These are phyloP conservation scores for Corchorus olitorius DNA, from an alignment of 345 rosid genomes.

Conservation along the genomic window DNA sequence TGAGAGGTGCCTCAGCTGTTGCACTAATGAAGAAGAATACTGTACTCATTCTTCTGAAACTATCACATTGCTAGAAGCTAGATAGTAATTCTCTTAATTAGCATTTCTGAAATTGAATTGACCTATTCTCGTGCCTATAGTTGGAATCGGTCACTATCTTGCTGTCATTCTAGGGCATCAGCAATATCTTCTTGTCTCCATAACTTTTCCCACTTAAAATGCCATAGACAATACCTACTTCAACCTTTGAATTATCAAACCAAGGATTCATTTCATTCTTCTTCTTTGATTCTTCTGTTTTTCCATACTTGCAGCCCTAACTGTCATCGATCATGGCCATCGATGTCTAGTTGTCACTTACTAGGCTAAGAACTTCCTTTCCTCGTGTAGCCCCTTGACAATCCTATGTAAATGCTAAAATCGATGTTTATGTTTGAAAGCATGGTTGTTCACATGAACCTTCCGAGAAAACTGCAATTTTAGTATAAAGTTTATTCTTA, in stretches of 20 bases:
- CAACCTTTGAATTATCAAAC: neutral
- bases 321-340: neutral
- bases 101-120: too few species aligned
- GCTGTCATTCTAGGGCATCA: too few species aligned
- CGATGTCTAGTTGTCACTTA: neutral
- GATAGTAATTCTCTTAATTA: neutral
- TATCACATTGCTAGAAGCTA: neutral
- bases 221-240: neutral
- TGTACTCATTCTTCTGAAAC: neutral
- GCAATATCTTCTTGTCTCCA: too few species aligned
- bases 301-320: neutral
- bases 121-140: too few species aligned
- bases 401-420: neutral
- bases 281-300: neutral
- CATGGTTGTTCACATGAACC: neutral
- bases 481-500: neutral
- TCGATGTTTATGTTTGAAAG: neutral
- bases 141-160: too few species aligned
- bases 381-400: neutral
- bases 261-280: neutral
- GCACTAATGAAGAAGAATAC: neutral
- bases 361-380: neutral
- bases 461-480: neutral
- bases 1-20: constrained; percentile 14
- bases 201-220: neutral